phyloP scores from a whole-genome alignment of 2,329 filamentous ascomycete species.

The Exophiala phaeomuriformis region DNA sequence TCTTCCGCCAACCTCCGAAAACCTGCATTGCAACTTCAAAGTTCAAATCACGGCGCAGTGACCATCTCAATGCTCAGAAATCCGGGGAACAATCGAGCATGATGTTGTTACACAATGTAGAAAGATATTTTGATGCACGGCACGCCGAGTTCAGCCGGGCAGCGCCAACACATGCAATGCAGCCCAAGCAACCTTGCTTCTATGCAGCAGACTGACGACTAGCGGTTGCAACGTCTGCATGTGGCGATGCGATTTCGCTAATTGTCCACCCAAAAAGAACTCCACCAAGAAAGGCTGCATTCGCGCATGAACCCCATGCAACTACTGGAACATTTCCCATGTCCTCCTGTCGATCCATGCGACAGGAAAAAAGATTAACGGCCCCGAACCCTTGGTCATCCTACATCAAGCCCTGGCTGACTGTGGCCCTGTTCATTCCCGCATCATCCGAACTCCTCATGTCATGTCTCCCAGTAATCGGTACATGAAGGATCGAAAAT shows the following conservation, averaged over 20 bases:
- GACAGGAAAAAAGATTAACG: not conserved
- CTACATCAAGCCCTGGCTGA: not conserved
- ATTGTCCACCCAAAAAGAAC: not conserved
- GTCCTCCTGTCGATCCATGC: not conserved
- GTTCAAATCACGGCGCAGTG: not conserved
- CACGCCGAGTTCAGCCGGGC: not conserved
- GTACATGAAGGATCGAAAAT: not conserved
- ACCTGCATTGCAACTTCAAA: not conserved
- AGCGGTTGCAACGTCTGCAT: not conserved
- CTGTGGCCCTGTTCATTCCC: not conserved
- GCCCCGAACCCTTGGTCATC: not conserved
- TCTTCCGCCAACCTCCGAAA: not conserved
- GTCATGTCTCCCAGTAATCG: not conserved
- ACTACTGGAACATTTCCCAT: not conserved
- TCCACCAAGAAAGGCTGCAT: not conserved
- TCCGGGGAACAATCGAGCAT: not conserved
- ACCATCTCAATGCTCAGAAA: not conserved
- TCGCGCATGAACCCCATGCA: not conserved
- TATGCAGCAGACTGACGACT: not conserved
- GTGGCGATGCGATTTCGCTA: not conserved
- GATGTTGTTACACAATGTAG: not conserved
- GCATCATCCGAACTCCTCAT: not conserved
- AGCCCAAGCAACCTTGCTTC: not conserved
- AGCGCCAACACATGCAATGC: not conserved
- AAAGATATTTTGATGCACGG: not conserved